These are phyloP conservation scores for Crotalaria pallida DNA, from an alignment of 306 rosid species.

Conservation along the genomic window DNA sequence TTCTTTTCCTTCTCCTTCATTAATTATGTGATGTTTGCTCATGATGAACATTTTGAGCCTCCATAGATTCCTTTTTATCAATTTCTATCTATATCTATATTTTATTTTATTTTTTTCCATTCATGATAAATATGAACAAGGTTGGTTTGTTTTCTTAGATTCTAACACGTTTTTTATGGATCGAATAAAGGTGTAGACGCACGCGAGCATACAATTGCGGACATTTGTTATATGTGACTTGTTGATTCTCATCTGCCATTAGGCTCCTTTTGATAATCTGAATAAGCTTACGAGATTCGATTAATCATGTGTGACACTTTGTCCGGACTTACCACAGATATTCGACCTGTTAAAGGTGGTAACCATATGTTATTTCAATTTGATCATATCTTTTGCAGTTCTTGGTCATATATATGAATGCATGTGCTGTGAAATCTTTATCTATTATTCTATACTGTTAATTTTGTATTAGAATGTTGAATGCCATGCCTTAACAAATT, in stretches of 20 bases:
- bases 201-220: conserved; percentile 26
- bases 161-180: conserved; percentile 18
- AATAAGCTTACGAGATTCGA: conserved; percentile 34
- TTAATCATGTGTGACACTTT: conserved; percentile 67
- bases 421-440: neutral
- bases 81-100: neutral
- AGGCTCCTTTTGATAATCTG: conserved; percentile 18
- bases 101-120: neutral
- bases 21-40: conserved; percentile 4
- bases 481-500: neutral
- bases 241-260: conserved; percentile 44
- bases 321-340: conserved; percentile 38
- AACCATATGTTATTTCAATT: neutral
- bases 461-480: neutral
- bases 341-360: conserved; percentile 40
- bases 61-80: neutral
- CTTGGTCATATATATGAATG: neutral
- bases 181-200: conserved; percentile 32
- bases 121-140: neutral
- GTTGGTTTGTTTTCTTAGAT: neutral
- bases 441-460: neutral
- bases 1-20: neutral
- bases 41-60: neutral
- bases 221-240: conserved; percentile 36
- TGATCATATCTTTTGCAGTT: neutral